Evolutionary conservation across 495 filamentous ascomycete species (phyloP), one percentile per base, ranked within the genome.

Genomic region (Immersiella caudata): DNA sequence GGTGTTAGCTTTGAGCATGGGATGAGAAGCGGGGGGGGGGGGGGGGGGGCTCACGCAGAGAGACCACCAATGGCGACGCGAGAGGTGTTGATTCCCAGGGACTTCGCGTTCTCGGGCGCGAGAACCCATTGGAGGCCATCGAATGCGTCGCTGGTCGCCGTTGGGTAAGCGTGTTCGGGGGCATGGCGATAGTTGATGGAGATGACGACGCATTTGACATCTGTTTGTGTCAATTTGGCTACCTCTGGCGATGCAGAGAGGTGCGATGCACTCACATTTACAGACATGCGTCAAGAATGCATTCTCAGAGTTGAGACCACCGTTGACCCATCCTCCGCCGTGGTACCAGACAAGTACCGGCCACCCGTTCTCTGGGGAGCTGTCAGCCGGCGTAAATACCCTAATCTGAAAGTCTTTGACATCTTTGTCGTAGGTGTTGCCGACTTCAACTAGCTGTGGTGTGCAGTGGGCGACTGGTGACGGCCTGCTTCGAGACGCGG

Each of bases 301-400:
- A 18, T 29, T 52, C 20, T 68, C 67, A 36, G 49, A 68, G 7
- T 59, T 52, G 7, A 72, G 27, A 8, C 66, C 66, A 0, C 71
- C 73, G 46, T 69, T 66, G 36, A 67, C 67, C 67, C 71, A 75
- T 33, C 73, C 73, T 26, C 73, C 73, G 51, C 73, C 73, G 64
- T 75, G 71, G 56, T 70, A 71, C 71, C 70, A 74, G 0, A 75
- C 40, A 9, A 75, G 56, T 3, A 33, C 51, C 1, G 73, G 73
- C 67, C 69, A 75, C 0, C 63, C 62, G 0, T 64, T 40, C 20
- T 12, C 40, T 9, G 65, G 50, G 16, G 29, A 3, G 0, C 50
- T 35, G 8, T 60, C 62, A 11, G 50, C 26, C 1, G 73, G 73
- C n/a, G 36, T 18, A 27, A 64, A 68, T 1, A 68, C 52, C 1